Percentiles rank a stretch among this genome's conserved stretches.
phyloP scores from a whole-genome alignment of 257 asterid genomes.

The Eustoma russellianum region DNA sequence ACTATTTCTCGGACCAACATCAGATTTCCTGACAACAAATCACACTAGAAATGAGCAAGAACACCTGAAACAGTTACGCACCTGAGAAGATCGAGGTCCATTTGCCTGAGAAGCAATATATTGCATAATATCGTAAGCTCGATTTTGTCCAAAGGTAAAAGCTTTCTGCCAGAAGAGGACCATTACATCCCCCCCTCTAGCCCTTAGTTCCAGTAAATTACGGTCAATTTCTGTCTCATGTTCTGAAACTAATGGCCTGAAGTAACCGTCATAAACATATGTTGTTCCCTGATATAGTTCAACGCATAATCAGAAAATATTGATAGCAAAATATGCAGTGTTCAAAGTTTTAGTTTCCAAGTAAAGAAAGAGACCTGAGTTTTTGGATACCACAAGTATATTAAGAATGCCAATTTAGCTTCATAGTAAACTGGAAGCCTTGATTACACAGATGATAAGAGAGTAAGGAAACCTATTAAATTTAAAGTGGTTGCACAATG shows the following conservation, averaged over 20 bases:
- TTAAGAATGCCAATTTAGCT: conserved; percentile 92
- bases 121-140: conserved; percentile 70
- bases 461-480: not conserved
- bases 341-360: not conserved
- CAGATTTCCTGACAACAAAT: not conserved
- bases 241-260: conserved; percentile 68
- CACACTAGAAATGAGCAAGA: not conserved
- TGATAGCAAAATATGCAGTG: conserved; percentile 6
- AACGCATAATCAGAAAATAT: conserved; percentile 6
- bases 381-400: conserved; percentile 92
- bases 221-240: conserved; percentile 93
- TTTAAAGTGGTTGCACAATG: conserved; percentile 3
- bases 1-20: not conserved
- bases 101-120: conserved; percentile 76
- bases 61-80: conserved; percentile 11
- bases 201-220: conserved; percentile 59
- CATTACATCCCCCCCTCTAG: conserved; percentile 76
- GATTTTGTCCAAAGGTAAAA: conserved; percentile 66
- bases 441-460: conserved; percentile 10
- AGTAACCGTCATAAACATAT: conserved; percentile 83
- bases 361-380: conserved; percentile 54
- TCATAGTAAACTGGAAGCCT: conserved; percentile 98
- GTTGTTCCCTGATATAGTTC: conserved; percentile 71
- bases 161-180: conserved; percentile 51
- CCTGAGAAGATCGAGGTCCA: conserved; percentile 58